Evolutionary conservation across 495 filamentous ascomycete genomes (phyloP).

Genomic region (Cladorrhinum samala): DNA sequence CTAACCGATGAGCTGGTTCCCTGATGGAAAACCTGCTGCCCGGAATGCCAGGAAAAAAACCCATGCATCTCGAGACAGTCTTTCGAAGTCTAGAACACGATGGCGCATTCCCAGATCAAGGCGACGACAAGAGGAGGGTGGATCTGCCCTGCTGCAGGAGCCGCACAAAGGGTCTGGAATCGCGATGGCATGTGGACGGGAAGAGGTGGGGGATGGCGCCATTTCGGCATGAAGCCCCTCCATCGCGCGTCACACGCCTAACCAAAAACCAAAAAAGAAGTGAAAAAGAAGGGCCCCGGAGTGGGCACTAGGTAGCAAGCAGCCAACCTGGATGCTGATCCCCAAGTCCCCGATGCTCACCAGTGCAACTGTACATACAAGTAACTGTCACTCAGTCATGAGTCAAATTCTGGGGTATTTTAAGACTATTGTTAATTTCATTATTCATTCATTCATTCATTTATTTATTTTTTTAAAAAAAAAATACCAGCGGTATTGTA

Average conservation of each 20-base stretch:
- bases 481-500: no score
- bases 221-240: conserved; percentile 1
- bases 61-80: conserved; percentile 16
- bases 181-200: neutral
- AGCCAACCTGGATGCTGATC: no score
- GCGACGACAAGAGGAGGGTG: conserved; percentile 8
- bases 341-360: no score
- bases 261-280: no score
- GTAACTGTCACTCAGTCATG: no score
- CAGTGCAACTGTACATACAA: no score
- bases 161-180: conserved; percentile 3
- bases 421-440: no score
- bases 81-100: conserved; percentile 19
- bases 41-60: neutral
- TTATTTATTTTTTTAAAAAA: no score
- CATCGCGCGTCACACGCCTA: neutral
- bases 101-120: conserved; percentile 18
- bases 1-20: conserved; percentile 18
- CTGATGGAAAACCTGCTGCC: neutral
- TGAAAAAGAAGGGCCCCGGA: no score
- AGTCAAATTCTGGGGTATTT: no score
- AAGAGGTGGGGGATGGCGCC: neutral
- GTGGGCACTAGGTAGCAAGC: no score
- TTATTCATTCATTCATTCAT: no score
- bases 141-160: conserved; percentile 1